Base-by-base conservation (phyloP, 2,329 filamentous ascomycete genomes). In the Acarospora socialis region DNA sequence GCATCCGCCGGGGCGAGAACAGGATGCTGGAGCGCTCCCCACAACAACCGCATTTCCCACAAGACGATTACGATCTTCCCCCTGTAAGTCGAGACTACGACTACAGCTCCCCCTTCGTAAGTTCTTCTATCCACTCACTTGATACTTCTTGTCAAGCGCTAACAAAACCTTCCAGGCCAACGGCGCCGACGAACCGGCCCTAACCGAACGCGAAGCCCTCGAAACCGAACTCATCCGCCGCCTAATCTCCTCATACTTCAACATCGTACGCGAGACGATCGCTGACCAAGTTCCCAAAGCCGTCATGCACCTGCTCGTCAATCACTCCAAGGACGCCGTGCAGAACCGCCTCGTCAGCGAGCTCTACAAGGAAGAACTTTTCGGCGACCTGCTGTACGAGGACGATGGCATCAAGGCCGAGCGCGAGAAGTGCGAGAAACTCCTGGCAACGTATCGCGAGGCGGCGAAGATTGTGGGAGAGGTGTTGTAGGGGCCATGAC, bases 241-340 rank as follows among this genome's bases (percentile, higher is more conserved):
- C 28, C 72, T 98, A 35, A 98, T 98, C 54, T 92, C 82, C 19
- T 94, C 86, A 1, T 98, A 98, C 65, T 98, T 98, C 66, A 92
- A 93, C 56, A 98, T 98, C 49, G 90, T 98, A 28, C 81, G 90
- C 41, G 90, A 98, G 59, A 87, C 83, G n/a, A 93, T 94, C 47
- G 87, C 87, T 26, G 90, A 98, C 53, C 87, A 95, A 60, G 90
- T 98, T 7, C 90, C 90, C 44, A 98, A 98, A 62, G 90, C 90
- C 4, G 80, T 98, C 46, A 98, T 98, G 90, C 90, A 98, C 55
- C 72, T 98, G 28, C 71, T 98, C 20, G 90, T 98, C 52, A 98
- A 98, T 59, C 82, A 94, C 63, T 92, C 82, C 61, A 94, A 95
- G 57, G 90, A 98, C 45, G 87, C 87, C 8, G 86, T 98, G 19